Base-by-base conservation (phyloP, 75 land plant species). In the Cunninghamia lanceolata region DNA sequence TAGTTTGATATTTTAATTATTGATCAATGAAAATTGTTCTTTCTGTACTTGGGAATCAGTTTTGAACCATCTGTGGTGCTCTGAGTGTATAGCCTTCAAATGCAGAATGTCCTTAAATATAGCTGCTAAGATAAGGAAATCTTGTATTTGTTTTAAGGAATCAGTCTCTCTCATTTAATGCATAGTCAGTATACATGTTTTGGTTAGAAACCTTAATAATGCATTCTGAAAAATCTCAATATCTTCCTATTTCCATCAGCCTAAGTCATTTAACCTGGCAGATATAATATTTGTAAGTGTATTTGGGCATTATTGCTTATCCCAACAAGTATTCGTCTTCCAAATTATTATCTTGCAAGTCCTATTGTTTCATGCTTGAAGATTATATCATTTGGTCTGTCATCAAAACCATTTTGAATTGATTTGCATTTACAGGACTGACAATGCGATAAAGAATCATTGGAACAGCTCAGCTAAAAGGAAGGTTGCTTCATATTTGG, bases 391-490 rank as follows among this genome's bases (percentile, higher is more conserved):
- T 47, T 16, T 79, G 46, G 32, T 80, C 11, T 19, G 30, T 11
- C 43, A 42, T 43, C 82, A 43, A 25, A 77, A 80, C 82, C 34
- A 59, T 32, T 85, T 9, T 83, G 40, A 53, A 56, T 25, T 59
- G 5, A 70, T 84, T 11, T 83, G 17, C 25, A 17, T 78, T 68
- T 83, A 70, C 94, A 96, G 98, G 95, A 93, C 96, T 21, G 98
- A 96, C 91, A 96, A 96, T 94, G 90, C 98, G 11, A 95, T 96
- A 88, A 96, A 96, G 85, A 96, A 96, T 82, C 98, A 96, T 66
- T 96, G 98, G 98, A 92, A 96, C 88, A 95, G 97, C 83, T 93
- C 97, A 21, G 93, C 94, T 70, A 96, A 93, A 86, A 96, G 95
- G 91, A 96, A 94, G 87, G 47, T 96, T 52, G 94, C 93, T 32